A percentile compares a stretch with the other conserved stretches of the same genome.
Conservation (phyloP, 805 yeast genomes). For the Suhomyces prunicola region DNA sequence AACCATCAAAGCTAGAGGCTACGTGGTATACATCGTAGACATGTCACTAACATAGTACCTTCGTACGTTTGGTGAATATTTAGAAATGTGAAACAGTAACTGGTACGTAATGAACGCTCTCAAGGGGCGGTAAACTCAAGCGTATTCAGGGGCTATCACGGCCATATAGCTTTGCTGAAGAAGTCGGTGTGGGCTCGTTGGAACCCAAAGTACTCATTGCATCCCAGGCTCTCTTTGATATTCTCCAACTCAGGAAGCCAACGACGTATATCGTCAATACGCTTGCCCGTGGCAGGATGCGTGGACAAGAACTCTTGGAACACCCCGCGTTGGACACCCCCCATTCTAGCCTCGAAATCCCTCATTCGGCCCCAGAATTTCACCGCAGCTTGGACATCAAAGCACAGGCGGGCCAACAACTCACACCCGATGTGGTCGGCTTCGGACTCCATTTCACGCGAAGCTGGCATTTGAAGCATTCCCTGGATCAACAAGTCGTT, state of each 20-base stretch:
- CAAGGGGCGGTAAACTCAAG: too few species aligned
- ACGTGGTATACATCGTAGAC: too few species aligned
- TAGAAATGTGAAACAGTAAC: too few species aligned
- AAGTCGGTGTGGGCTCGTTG: background rate
- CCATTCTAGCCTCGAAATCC: slow-evolving; percentile 34
- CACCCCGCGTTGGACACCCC: slow-evolving; percentile 17
- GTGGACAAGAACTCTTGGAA: slow-evolving; percentile 71
- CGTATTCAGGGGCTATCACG: too few species aligned
- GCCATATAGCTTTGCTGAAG: background rate
- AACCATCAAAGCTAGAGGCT: too few species aligned
- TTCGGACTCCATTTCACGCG: slow-evolving; percentile 92
- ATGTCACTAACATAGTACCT: too few species aligned
- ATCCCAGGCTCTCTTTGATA: slow-evolving; percentile 41
- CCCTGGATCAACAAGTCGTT: slow-evolving; percentile 54
- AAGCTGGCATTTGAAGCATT: slow-evolving; percentile 72
- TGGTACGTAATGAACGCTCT: too few species aligned
- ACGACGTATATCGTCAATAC: slow-evolving; percentile 62
- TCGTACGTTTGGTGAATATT: too few species aligned
- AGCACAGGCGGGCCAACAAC: slow-evolving; percentile 90
- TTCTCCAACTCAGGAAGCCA: slow-evolving; percentile 65
- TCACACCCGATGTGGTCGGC: slow-evolving; percentile 94
- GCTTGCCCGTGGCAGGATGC: slow-evolving; percentile 79
- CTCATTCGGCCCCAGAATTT: slow-evolving; percentile 83
- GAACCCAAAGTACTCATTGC: slow-evolving; percentile 21
- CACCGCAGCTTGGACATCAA: slow-evolving; percentile 69